Percentiles rank a stretch among this genome's conserved stretches.
Conservation (phyloP, 2,329 filamentous ascomycete species). For the Ceratocystis alfenasii region DNA sequence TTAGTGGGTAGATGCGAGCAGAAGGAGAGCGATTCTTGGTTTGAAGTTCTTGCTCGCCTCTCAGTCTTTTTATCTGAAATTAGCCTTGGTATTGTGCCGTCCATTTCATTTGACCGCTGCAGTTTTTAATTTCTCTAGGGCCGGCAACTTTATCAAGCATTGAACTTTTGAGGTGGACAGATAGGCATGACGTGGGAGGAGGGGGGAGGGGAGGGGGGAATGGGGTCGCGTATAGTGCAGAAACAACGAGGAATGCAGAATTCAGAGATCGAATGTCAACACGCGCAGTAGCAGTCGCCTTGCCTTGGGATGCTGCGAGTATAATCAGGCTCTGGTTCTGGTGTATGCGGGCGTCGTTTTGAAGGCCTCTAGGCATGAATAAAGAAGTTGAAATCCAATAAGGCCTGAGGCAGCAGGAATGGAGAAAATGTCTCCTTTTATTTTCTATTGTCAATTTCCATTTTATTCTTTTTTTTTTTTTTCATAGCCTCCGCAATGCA, state of each 20-base stretch:
- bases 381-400: not conserved
- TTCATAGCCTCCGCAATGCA: not conserved
- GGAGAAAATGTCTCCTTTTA: not conserved
- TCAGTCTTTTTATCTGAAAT: too few species aligned
- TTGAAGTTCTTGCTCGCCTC: not conserved
- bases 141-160: not conserved
- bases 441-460: not conserved
- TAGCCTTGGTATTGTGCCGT: too few species aligned
- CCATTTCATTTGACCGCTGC: not conserved
- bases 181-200: not conserved
- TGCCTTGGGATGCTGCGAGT: not conserved
- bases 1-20: not conserved
- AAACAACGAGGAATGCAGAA: not conserved
- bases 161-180: not conserved
- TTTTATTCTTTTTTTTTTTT: not conserved
- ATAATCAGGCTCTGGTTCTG: not conserved
- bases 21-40: not conserved
- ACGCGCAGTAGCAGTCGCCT: not conserved
- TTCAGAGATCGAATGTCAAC: not conserved
- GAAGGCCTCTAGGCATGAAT: not conserved
- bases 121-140: not conserved
- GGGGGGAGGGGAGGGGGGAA: not conserved
- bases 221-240: not conserved
- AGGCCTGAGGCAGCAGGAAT: not conserved
- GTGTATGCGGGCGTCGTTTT: not conserved